phyloP scores from a whole-genome alignment of 129 eudicot genomes.

The Calendula officinalis region DNA sequence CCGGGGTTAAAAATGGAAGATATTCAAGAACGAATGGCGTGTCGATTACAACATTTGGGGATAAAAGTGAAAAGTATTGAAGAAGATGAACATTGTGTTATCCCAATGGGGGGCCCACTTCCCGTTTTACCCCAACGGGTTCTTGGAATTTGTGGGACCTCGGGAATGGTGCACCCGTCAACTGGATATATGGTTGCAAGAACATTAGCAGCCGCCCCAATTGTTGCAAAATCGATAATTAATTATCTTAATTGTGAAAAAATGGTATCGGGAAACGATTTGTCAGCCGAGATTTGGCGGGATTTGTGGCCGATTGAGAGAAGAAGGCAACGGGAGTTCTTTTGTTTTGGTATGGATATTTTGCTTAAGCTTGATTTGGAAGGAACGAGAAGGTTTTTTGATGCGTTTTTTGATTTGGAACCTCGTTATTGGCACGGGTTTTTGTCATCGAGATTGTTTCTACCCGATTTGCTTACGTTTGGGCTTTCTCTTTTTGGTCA shows the following conservation, averaged over 20 bases:
- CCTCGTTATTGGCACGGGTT: conserved; percentile 99
- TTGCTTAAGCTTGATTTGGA: conserved; percentile 90
- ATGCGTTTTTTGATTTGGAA: conserved; percentile 92
- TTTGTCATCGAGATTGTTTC: conserved; percentile 89
- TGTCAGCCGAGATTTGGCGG: conserved; percentile 75
- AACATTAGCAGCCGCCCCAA: conserved; percentile 93
- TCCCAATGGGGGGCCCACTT: conserved; percentile 98
- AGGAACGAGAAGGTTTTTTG: conserved; percentile 88
- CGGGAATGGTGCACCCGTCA: conserved; percentile 99
- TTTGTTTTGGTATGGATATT: conserved; percentile 97
- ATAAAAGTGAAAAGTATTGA: conserved; percentile 88
- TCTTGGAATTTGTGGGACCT: conserved; percentile 98
- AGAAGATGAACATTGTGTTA: conserved; percentile 89
- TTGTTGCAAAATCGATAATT: conserved; percentile 83
- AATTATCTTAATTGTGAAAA: conserved; percentile 61
- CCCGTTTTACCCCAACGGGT: conserved; percentile 93
- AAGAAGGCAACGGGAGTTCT: conserved; percentile 90
- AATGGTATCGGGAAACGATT: conserved; percentile 41
- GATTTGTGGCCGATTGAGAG: conserved; percentile 95
- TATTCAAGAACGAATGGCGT: conserved; percentile 92
- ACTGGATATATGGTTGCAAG: conserved; percentile 99
- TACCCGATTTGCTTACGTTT: conserved; percentile 75
- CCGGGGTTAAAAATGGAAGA: conserved; percentile 86
- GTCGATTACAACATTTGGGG: conserved; percentile 83
- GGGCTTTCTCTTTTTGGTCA: conserved; percentile 83